Evolutionary conservation across 306 rosid genomes (phyloP).

Genomic region (Vachellia pachyceras): DNA sequence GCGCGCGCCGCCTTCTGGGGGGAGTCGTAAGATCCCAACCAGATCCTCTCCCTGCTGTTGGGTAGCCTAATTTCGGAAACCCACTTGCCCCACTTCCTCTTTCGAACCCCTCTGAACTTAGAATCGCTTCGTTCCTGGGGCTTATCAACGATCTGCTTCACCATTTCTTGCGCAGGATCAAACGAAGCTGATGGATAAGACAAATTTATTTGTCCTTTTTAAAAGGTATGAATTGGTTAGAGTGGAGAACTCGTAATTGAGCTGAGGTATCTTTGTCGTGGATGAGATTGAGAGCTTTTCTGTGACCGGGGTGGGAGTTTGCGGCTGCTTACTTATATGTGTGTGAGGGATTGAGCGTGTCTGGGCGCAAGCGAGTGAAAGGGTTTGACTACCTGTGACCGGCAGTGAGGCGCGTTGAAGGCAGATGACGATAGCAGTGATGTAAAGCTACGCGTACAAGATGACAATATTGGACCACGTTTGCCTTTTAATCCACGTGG

Average conservation of each 20-base stretch:
- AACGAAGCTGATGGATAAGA: neutral
- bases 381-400: slow-evolving; percentile 20
- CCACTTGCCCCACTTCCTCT: slow-evolving; percentile 91
- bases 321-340: slow-evolving; percentile 1
- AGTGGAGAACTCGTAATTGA: neutral
- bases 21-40: slow-evolving; percentile 82
- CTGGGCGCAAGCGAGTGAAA: neutral
- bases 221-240: neutral
- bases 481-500: slow-evolving; percentile 40
- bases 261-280: neutral
- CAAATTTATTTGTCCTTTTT: neutral
- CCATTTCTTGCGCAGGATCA: neutral
- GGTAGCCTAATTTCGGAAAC: slow-evolving; percentile 91
- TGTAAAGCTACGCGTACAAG: slow-evolving; percentile 23
- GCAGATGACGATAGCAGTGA: neutral
- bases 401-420: slow-evolving; percentile 54
- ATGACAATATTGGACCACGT: slow-evolving; percentile 32
- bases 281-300: neutral
- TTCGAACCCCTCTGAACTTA: slow-evolving; percentile 68
- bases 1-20: slow-evolving; percentile 91
- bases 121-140: slow-evolving; percentile 34
- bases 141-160: slow-evolving; percentile 36
- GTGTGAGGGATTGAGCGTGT: neutral
- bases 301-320: neutral
- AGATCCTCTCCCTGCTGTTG: slow-evolving; percentile 83